These are phyloP conservation scores for Lactuca saligna DNA, from an alignment of 129 eudicot species.

Conservation along the genomic window DNA sequence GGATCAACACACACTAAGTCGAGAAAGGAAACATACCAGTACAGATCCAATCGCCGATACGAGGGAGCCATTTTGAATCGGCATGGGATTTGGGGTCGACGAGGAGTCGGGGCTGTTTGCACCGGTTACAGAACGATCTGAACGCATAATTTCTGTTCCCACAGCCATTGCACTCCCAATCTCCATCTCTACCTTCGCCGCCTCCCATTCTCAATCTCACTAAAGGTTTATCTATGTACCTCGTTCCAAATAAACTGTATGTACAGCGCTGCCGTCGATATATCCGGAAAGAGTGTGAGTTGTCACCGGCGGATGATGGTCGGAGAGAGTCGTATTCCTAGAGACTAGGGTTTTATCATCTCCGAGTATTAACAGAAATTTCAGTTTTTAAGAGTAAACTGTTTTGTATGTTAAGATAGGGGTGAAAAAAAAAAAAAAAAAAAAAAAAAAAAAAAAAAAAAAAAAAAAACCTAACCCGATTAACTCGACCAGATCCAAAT, in stretches of 20 bases:
- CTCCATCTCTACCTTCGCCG: slow-evolving; percentile 93
- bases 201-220: slow-evolving; percentile 29
- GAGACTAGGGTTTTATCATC: background rate
- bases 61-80: slow-evolving; percentile 93
- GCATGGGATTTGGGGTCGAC: slow-evolving; percentile 84
- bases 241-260: background rate
- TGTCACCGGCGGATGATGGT: background rate
- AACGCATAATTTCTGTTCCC: slow-evolving; percentile 86
- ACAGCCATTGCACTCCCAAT: slow-evolving; percentile 93
- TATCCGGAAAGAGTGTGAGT: background rate
- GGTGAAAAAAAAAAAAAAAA: too few species aligned
- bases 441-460: too few species aligned
- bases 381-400: too few species aligned
- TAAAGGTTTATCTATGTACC: background rate
- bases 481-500: too few species aligned
- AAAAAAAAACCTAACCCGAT: too few species aligned
- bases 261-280: background rate
- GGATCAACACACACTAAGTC: background rate
- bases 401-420: too few species aligned
- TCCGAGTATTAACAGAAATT: too few species aligned
- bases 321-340: background rate
- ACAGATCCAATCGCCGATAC: slow-evolving; percentile 97
- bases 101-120: slow-evolving; percentile 84
- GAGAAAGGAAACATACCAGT: slow-evolving; percentile 44
- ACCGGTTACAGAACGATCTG: slow-evolving; percentile 86